Evolutionary conservation across 768 basidiomycete species (phyloP), one percentile per base, ranked within the genome.

Genomic region (Trametes cinnabarina): DNA sequence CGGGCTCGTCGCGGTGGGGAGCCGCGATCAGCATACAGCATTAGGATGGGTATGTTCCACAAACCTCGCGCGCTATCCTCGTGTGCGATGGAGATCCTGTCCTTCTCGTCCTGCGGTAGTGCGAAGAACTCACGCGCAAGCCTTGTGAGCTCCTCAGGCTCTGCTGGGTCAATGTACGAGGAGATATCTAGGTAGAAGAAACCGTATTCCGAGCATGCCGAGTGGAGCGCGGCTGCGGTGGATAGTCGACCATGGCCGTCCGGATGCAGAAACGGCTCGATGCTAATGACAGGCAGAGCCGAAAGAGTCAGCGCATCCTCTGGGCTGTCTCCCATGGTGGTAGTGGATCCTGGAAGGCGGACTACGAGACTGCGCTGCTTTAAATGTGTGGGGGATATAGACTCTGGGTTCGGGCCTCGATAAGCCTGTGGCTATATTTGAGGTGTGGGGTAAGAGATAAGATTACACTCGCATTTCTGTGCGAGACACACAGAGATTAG

Each of bases 181-280:
- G 83, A 81, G 43, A 93, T 75, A 59, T 92, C 82, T 44, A 94
- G 77, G 71, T 95, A 96, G 75, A 96, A 94, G 79, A 96, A 96
- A 0, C 94, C 94, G 54, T 83, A 91, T 52, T 88, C 76, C 20
- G 88, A 66, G 65, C 91, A 92, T 8, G 92, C 91, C 0, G 73
- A 68, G 65, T 93, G 92, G 17, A 95, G 72, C 0, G 84, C 82
- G 11, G 78, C 77, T 1, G 74, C 72, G 1, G 78, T 75, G 4
- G 78, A 73, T 14, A 73, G 70, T 42, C 82, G 78, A 22, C 77
- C 76, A 28, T 74, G 72, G 3, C 66, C 56, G 4, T 71, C 69
- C 12, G 68, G 59, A 40, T 72, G 68, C 39, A 88, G 72, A 65
- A 85, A 90, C 0, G 92, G 87, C 3, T 82, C 73, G 46, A 93